Evolutionary conservation across 495 filamentous ascomycete species (phyloP).

Genomic region (Saxophila tyrrhenica): DNA sequence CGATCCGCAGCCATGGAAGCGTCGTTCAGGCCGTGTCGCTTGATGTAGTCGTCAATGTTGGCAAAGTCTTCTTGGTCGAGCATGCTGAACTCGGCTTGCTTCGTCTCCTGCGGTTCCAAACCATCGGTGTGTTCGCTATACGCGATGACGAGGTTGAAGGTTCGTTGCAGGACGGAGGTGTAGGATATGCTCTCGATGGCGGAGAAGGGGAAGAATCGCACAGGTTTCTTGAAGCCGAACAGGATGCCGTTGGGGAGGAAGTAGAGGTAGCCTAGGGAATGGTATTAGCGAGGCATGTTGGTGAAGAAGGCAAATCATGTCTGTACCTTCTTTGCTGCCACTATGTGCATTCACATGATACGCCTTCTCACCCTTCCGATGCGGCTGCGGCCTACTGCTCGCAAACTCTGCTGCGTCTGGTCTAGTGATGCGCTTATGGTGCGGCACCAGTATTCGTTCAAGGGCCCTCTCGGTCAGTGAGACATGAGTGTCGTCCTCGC

Average conservation of each 20-base stretch:
- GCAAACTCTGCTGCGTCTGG: conserved; percentile 67
- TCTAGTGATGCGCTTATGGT: conserved; percentile 51
- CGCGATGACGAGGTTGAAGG: conserved; percentile 76
- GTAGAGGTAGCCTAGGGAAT: conserved; percentile 63
- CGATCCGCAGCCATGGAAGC: conserved; percentile 81
- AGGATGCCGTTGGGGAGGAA: conserved; percentile 77
- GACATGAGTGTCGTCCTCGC: conserved; percentile 42
- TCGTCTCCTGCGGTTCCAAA: conserved; percentile 14
- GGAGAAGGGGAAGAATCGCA: conserved; percentile 73
- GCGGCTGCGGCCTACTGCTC: conserved; percentile 64
- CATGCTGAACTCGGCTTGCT: conserved; percentile 34
- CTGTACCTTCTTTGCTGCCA: conserved; percentile 77
- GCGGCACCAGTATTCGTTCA: conserved; percentile 39
- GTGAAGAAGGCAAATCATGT: conserved; percentile 3
- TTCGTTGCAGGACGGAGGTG: conserved; percentile 78
- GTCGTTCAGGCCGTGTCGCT: conserved; percentile 72
- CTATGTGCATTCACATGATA: conserved; percentile 84
- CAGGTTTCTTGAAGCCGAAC: conserved; percentile 91
- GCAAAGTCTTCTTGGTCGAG: conserved; percentile 37
- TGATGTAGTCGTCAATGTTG: conserved; percentile 77
- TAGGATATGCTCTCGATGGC: conserved; percentile 73
- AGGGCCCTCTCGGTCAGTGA: conserved; percentile 52
- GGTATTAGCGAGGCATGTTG: not conserved
- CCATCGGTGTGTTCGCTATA: conserved; percentile 18
- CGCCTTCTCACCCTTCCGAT: conserved; percentile 81